Evolutionary conservation across 305 asterid species (phyloP), one percentile per base, ranked within the genome.

Genomic region (Caryopteris hybrid): DNA sequence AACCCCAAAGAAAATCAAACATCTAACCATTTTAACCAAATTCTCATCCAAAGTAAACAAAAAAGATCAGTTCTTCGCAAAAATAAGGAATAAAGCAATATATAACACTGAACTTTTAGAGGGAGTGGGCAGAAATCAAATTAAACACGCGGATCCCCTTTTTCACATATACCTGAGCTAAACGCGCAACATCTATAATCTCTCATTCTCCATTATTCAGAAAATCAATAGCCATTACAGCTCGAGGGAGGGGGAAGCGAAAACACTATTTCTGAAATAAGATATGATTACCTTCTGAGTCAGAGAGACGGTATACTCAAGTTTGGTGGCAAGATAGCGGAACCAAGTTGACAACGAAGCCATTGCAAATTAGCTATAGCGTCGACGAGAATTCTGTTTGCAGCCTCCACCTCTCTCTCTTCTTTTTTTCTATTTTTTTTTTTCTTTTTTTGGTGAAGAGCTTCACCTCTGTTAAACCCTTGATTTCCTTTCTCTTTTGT

Each of bases 311-410:
- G 89, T 76, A 74, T 86, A 86, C 29, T 74, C 76, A 65, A 78
- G 39, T 72, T 84, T 86, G 71, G 68, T 78, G 53, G 73, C 68
- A 47, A 77, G 25, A 71, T 86, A 86, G 58, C 92, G 89, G 66
- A 76, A 11, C 85, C 80, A 84, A 47, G 71, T 86, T 27, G 88
- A 48, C 22, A 78, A 74, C 69, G 84, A 72, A 67, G 80, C 83
- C 92, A 86, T 86, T 60, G 68, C 74, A 63, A 63, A 12, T 42
- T 34, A 25, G 57, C 2, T 5, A 17, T 21, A n/a, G 33, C 23
- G 68, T 12, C 12, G 29, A 13, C 43, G 33, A 41, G 12, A 29
- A 4, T 61, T 65, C 67, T 9, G 58, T 10, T 66, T 60, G 10
- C 25, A 16, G 61, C 27, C 29, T 9, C 61, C 59, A 9, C 43